These are phyloP conservation scores for Candida albicans DNA, from an alignment of 1,139 yeast genomes.

Conservation along the genomic window DNA sequence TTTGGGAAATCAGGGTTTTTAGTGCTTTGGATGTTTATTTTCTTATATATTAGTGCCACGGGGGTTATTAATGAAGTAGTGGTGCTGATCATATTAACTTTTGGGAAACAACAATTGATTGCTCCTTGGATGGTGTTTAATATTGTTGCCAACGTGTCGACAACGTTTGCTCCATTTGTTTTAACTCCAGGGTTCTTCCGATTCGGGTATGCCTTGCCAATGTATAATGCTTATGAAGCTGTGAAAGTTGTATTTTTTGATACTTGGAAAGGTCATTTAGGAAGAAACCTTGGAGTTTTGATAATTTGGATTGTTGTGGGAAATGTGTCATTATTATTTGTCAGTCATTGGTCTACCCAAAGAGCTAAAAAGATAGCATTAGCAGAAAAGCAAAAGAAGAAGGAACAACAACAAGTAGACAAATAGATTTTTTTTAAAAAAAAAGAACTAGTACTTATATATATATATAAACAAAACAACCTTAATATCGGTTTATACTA, in stretches of 20 bases:
- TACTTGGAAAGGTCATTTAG: constrained; percentile 55
- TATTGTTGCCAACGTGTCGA: constrained; percentile 60
- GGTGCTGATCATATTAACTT: constrained; percentile 44
- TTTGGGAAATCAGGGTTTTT: constrained; percentile 59
- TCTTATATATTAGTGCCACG: constrained; percentile 57
- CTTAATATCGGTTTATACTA: no score
- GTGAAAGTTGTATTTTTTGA: constrained; percentile 57
- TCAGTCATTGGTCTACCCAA: constrained; percentile 12
- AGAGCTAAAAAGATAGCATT: constrained; percentile 9
- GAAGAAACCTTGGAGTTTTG: constrained; percentile 58
- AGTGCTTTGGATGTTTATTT: constrained; percentile 53
- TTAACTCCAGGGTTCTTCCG: constrained; percentile 53
- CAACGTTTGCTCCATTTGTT: constrained; percentile 60
- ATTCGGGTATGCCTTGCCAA: constrained; percentile 67
- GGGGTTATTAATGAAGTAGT: constrained; percentile 66
- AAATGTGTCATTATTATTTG: constrained; percentile 21
- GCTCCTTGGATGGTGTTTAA: constrained; percentile 66
- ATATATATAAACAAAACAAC: not conserved
- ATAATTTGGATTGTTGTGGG: constrained; percentile 59
- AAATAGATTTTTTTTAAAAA: not conserved
- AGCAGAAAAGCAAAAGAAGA: constrained; percentile 7
- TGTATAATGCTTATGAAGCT: constrained; percentile 57
- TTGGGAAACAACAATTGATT: constrained; percentile 45
- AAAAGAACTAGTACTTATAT: not conserved
- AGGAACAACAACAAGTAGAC: constrained; percentile 4